Evolutionary conservation across 139 green algal species (phyloP), one percentile per base, ranked within the genome.

Genomic region (Volvox reticuliferus): DNA sequence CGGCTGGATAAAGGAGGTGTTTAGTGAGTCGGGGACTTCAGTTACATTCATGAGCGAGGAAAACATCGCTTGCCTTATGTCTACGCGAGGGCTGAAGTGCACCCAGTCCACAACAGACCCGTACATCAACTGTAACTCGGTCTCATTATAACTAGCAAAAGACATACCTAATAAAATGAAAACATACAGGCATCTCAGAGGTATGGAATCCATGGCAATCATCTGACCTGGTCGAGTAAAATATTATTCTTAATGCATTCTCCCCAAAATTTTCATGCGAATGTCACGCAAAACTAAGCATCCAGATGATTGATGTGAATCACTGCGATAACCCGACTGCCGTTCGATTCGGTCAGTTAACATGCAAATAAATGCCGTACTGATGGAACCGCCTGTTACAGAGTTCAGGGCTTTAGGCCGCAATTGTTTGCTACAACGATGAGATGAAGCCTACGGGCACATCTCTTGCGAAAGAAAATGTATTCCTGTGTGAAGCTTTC

Each of bases 41-140:
- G 2, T 73, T 24, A 73, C 16, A 73, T 30, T 24, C 65, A 73
- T 73, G 24, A 28, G 12, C 24, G 21, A 24, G 12, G 5, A 35
- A 79, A 65, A 0, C 24, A 21, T 17, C 21, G 44, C 61, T 77
- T 76, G 63, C 82, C 82, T 88, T 26, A 65, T 67, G 33, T 88
- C 82, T 2, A 65, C 0, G 20, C 82, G 82, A 50, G 82, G 82
- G 22, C 82, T 88, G 33, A 88, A 88, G 65, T 79, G 82, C 32
- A 88, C 82, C 82, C 82, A 88, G 65, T 88, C 82, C 30, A 21
- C 63, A 26, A 88, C 82, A 63, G 82, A 63, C 50, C 82, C 82
- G 67, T 88, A 88, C 61, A 65, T 79, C 30, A 79, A 61, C 32
- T 62, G 82, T 28, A 88, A 71, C 3, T 19, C 82, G 22, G 82